Evolutionary conservation across 1,284 basidiomycete genomes (phyloP).

Genomic region (Fomitopsis palustris): DNA sequence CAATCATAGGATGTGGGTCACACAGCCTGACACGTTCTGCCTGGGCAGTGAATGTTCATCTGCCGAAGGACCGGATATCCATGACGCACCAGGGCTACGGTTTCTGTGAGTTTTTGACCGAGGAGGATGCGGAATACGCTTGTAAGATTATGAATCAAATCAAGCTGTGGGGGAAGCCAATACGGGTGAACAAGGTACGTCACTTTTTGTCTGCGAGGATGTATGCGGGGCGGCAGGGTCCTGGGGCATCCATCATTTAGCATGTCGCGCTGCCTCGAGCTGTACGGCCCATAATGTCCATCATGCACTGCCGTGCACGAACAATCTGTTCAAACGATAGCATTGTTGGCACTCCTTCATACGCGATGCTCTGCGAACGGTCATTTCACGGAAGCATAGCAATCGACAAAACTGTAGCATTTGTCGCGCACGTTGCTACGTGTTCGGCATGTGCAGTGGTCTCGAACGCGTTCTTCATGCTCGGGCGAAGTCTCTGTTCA

Average conservation of each 20-base stretch:
- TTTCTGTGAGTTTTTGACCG: constrained; percentile 97
- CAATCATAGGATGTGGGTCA: background rate
- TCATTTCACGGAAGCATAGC: background rate
- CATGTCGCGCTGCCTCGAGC: background rate
- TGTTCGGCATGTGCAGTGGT: background rate
- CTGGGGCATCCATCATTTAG: background rate
- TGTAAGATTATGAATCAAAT: constrained; percentile 99
- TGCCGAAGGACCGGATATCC: constrained; percentile 99
- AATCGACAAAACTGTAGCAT: background rate
- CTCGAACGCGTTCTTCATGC: background rate
- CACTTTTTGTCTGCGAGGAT: background rate
- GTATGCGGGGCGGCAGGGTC: background rate
- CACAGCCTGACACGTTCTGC: constrained; percentile 10
- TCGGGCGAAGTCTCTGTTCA: background rate
- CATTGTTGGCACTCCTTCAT: background rate
- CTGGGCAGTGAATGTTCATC: constrained; percentile 83
- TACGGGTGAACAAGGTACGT: constrained; percentile 94
- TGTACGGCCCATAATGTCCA: background rate
- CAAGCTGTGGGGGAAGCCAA: constrained; percentile 97
- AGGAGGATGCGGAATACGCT: constrained; percentile 98
- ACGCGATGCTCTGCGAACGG: background rate
- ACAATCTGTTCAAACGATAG: background rate
- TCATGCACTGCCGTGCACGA: background rate
- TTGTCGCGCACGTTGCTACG: background rate
- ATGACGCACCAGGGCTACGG: constrained; percentile 99